These are phyloP conservation scores for Arabidopsis thaliana DNA, from an alignment of 345 rosid species.

Conservation along the genomic window TAIR10.1 NC_003076.8:20877501-20878000, in stretches of 20 bases:
- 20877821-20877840: conserved; percentile 12
- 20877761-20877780: conserved; percentile 68
- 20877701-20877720: conserved; percentile 68
- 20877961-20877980: conserved; percentile 6
- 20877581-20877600: conserved; percentile 75
- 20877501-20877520: conserved; percentile 64
- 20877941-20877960: conserved; percentile 22
- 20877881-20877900: conserved; percentile 29
- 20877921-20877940: conserved; percentile 16
- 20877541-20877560: conserved; percentile 73
- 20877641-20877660: conserved; percentile 72
- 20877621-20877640: conserved; percentile 76
- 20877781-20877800: not conserved
- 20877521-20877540: conserved; percentile 73
- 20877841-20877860: conserved; percentile 10
- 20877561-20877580: conserved; percentile 79
- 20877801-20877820: not conserved
- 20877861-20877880: not conserved
- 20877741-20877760: conserved; percentile 82
- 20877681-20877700: conserved; percentile 95
- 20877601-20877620: conserved; percentile 69
- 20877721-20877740: conserved; percentile 65
- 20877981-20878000: not conserved
- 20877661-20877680: conserved; percentile 72
- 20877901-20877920: conserved; percentile 10